These are phyloP conservation scores for Boletus rufocinnamomeus DNA, from an alignment of 768 basidiomycete species.

Conservation along the genomic window DNA sequence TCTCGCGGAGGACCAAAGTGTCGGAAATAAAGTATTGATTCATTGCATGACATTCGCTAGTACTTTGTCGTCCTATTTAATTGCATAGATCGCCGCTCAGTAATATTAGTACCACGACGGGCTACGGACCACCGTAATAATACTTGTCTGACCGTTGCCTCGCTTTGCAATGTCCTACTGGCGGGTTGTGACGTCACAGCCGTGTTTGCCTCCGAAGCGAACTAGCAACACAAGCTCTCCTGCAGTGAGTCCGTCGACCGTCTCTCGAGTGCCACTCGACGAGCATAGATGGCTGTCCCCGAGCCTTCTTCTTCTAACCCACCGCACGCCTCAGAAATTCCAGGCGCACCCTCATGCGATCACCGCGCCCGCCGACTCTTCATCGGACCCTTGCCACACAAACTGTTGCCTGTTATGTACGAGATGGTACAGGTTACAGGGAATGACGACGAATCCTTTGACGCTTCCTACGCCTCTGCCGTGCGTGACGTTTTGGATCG, in stretches of 20 bases:
- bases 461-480: slow-evolving; percentile 38
- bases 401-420: slow-evolving; percentile 46
- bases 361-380: slow-evolving; percentile 56
- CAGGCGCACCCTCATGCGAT: neutral
- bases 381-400: slow-evolving; percentile 77
- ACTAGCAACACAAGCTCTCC: neutral
- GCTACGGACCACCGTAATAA: neutral
- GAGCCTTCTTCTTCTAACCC: slow-evolving; percentile 6
- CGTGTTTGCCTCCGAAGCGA: slow-evolving; percentile 7
- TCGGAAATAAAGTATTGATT: slow-evolving; percentile 33
- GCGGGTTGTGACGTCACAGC: slow-evolving; percentile 28
- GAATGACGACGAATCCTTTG: slow-evolving; percentile 36
- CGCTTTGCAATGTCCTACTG: neutral
- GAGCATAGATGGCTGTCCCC: slow-evolving; percentile 14
- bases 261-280: neutral
- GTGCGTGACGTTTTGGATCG: slow-evolving; percentile 46
- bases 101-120: neutral
- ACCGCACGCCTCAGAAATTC: neutral
- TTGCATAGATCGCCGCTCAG: slow-evolving; percentile 27
- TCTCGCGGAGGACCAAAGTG: slow-evolving; percentile 35
- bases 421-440: slow-evolving; percentile 19
- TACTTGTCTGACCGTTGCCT: slow-evolving; percentile 3
- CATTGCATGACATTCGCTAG: slow-evolving; percentile 6
- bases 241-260: neutral
- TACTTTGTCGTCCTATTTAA: slow-evolving; percentile 10